These are phyloP conservation scores for Candida chauliodis DNA, from an alignment of 805 yeast genomes.

Conservation along the genomic window DNA sequence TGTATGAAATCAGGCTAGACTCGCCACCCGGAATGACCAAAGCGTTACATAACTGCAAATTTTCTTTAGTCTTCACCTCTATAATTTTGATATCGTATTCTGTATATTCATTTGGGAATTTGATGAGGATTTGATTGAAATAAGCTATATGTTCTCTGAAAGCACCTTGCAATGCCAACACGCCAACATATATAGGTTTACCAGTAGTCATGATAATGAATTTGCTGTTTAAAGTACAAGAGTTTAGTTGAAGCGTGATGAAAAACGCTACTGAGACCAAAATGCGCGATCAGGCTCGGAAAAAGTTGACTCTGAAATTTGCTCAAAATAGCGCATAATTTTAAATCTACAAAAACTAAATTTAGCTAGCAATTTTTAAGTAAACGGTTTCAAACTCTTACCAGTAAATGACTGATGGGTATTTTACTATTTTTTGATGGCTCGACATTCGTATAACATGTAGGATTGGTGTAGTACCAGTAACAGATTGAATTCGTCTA, in stretches of 20 bases:
- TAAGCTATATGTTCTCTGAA: conserved; percentile 63
- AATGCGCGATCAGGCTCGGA: no score
- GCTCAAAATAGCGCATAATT: no score
- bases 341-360: no score
- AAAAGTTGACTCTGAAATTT: no score
- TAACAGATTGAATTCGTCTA: no score
- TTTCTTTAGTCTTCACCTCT: conserved; percentile 51
- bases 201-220: conserved; percentile 17
- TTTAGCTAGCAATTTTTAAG: no score
- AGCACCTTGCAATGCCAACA: conserved; percentile 77
- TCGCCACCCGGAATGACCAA: conserved; percentile 74
- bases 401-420: no score
- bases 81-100: conserved; percentile 29
- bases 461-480: no score
- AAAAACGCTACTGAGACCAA: background rate
- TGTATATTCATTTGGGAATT: conserved; percentile 19
- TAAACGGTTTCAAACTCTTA: no score
- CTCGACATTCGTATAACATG: no score
- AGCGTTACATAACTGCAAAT: conserved; percentile 51
- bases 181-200: conserved; percentile 47
- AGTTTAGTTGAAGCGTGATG: background rate
- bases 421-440: no score
- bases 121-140: conserved; percentile 32
- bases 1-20: conserved; percentile 64
- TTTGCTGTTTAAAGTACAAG: background rate